Percentiles rank a stretch among this genome's conserved stretches.
Conservation (phyloP, 2,329 filamentous ascomycete species). For the Aspergillus ibericus region DNA sequence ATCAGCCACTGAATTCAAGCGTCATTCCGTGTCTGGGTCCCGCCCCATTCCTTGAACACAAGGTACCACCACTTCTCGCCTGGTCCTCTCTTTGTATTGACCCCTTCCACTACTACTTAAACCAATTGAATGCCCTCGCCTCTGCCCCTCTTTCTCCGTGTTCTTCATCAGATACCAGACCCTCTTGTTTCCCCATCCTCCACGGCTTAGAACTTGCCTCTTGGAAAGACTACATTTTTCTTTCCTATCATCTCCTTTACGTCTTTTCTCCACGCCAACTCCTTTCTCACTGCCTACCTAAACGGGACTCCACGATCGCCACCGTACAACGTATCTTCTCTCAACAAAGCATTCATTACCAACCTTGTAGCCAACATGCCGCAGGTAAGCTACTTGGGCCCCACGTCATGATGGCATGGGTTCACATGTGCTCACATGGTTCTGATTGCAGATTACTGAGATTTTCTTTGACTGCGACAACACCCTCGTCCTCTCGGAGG, state of each 20-base stretch:
- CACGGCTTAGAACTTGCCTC: not conserved
- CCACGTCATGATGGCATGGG: slow-evolving; percentile 1
- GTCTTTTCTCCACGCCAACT: not conserved
- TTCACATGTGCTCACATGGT: slow-evolving; percentile 13
- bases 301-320: not conserved
- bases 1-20: not conserved
- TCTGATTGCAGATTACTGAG: slow-evolving; percentile 59
- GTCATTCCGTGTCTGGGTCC: not conserved
- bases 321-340: not conserved
- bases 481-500: slow-evolving; percentile 89
- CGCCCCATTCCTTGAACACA: not conserved
- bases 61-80: not conserved
- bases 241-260: not conserved
- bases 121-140: not conserved
- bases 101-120: not conserved
- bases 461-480: slow-evolving; percentile 78
- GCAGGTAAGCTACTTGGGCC: slow-evolving; percentile 29
- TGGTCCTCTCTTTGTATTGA: not conserved
- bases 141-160: not conserved
- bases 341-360: not conserved
- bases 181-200: not conserved
- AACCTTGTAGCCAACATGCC: slow-evolving; percentile 29
- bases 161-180: not conserved
- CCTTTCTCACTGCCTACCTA: slow-evolving; percentile 4
- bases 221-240: not conserved